phyloP scores from a whole-genome alignment of 306 rosid species.

The Alnus rubra region DNA sequence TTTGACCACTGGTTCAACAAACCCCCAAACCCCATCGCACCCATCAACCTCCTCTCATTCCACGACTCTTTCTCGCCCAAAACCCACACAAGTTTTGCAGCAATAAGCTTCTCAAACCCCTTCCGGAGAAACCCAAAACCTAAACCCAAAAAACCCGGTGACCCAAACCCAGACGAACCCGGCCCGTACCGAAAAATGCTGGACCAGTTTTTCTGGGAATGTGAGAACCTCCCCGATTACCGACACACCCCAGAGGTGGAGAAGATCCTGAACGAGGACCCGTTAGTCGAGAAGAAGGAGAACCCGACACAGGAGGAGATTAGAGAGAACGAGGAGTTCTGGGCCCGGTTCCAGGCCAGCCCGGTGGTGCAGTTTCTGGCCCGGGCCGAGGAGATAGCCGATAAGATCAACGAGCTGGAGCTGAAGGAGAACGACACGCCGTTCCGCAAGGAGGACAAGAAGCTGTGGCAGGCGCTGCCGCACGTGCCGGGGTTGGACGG shows the following conservation, averaged over 20 bases:
- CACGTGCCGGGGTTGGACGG: constrained; percentile 77
- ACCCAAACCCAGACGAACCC: constrained; percentile 33
- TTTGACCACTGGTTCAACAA: constrained; percentile 76
- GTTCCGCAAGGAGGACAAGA: constrained; percentile 53
- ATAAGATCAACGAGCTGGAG: constrained; percentile 60
- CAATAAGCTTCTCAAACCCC: constrained; percentile 48
- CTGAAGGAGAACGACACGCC: constrained; percentile 65
- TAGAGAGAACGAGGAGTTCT: constrained; percentile 50
- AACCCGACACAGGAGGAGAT: constrained; percentile 68
- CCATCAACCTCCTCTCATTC: constrained; percentile 38
- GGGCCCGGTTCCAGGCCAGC: constrained; percentile 44
- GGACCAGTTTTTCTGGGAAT: constrained; percentile 70
- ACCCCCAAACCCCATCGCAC: constrained; percentile 64
- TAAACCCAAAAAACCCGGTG: constrained; percentile 34
- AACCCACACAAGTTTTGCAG: constrained; percentile 56
- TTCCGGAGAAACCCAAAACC: constrained; percentile 23
- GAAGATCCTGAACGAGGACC: constrained; percentile 50
- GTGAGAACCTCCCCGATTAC: constrained; percentile 58
- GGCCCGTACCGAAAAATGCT: constrained; percentile 53
- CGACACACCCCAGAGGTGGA: constrained; percentile 81
- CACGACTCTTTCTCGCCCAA: constrained; percentile 30
- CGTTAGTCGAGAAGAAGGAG: constrained; percentile 49
- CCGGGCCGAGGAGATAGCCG: constrained; percentile 59
- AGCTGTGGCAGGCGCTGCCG: constrained; percentile 69
- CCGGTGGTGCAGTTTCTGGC: constrained; percentile 61